Conservation (phyloP, 2,329 filamentous ascomycete genomes). For the Penicillium janthinellum region DNA sequence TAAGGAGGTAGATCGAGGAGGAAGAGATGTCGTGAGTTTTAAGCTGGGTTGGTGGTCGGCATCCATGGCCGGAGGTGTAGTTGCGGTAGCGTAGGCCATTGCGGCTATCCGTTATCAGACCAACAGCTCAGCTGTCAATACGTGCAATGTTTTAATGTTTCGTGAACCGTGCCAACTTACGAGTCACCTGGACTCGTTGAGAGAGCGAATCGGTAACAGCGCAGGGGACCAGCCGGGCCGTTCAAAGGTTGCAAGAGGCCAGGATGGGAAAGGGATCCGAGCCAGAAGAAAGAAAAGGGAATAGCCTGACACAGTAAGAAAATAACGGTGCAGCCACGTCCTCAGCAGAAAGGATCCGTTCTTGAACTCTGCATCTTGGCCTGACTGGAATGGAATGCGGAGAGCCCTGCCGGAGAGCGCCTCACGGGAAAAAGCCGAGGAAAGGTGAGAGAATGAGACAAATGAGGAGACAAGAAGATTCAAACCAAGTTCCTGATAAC, state of each 20-base stretch:
- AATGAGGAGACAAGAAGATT: neutral
- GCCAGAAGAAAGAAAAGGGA: constrained; percentile 33
- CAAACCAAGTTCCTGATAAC: constrained; percentile 24
- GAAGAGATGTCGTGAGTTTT: constrained; percentile 36
- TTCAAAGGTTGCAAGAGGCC: constrained; percentile 31
- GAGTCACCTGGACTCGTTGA: constrained; percentile 45
- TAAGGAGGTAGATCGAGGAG: constrained; percentile 35
- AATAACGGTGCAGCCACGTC: constrained; percentile 40
- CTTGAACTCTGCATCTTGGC: constrained; percentile 50
- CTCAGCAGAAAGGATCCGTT: constrained; percentile 42
- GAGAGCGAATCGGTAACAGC: constrained; percentile 36
- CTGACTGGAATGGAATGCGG: constrained; percentile 42
- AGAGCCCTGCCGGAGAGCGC: constrained; percentile 46
- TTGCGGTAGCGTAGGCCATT: constrained; percentile 44
- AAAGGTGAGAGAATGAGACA: constrained; percentile 10
- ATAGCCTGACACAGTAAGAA: constrained; percentile 33
- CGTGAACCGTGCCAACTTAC: constrained; percentile 36
- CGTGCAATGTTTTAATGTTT: constrained; percentile 27
- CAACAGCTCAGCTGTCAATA: constrained; percentile 36
- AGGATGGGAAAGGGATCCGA: constrained; percentile 35
- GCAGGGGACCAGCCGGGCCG: constrained; percentile 30
- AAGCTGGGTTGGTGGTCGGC: constrained; percentile 40
- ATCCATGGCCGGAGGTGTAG: constrained; percentile 39
- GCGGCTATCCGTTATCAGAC: constrained; percentile 32
- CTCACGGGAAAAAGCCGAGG: constrained; percentile 31